A percentile compares a stretch with the other conserved stretches of the same genome.
These are phyloP conservation scores for Cyathus striatus DNA, from an alignment of 768 basidiomycete species.

Conservation along the genomic window DNA sequence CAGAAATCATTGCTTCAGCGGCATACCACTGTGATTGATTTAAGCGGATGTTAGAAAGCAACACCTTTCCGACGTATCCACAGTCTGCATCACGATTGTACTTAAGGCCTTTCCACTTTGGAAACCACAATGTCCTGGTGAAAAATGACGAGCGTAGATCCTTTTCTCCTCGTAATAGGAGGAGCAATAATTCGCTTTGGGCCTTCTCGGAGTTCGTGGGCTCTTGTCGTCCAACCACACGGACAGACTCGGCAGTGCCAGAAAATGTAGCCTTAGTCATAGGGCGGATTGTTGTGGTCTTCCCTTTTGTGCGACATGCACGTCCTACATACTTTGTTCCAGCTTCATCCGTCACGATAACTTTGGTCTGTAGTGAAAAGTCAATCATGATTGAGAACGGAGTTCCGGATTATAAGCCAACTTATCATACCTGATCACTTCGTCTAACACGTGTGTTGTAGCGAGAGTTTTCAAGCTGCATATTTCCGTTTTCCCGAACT, in stretches of 20 bases:
- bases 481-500: not conserved
- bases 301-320: not conserved
- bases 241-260: not conserved
- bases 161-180: not conserved
- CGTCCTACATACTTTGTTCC: not conserved
- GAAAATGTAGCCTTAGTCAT: too few species aligned
- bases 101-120: not conserved
- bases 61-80: too few species aligned
- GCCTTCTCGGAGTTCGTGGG: not conserved
- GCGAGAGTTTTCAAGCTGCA: not conserved
- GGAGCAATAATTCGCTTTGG: not conserved
- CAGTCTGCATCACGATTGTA: not conserved
- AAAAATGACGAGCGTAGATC: not conserved
- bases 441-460: too few species aligned
- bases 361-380: not conserved
- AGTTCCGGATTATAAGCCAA: too few species aligned
- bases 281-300: not conserved
- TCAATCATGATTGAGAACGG: too few species aligned
- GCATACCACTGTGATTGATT: too few species aligned
- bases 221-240: not conserved
- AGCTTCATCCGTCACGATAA: not conserved
- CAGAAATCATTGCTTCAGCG: constrained; percentile 30
- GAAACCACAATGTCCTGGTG: not conserved
- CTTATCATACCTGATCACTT: too few species aligned
- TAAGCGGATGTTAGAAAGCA: too few species aligned